phyloP scores from a whole-genome alignment of 768 basidiomycete species.

The Rhodosporidiobolus odoratus region DNA sequence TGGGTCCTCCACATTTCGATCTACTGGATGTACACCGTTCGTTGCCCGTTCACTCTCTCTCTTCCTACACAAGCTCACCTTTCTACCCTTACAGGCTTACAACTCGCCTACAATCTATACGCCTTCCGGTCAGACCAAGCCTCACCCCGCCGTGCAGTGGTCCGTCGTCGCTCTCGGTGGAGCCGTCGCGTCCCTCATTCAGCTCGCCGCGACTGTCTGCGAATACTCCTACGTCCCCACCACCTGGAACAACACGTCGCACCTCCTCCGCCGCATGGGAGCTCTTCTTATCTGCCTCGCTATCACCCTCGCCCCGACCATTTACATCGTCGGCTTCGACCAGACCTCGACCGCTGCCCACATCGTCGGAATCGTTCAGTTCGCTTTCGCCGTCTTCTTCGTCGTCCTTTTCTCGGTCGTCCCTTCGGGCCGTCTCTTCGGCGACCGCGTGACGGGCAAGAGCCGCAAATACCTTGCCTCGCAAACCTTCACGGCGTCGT shows the following conservation, averaged over 20 bases:
- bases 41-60: background rate
- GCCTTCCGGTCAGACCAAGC: conserved; percentile 48
- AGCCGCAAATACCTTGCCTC: conserved; percentile 94
- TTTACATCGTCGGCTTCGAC: conserved; percentile 88
- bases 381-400: conserved; percentile 81
- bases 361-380: conserved; percentile 93
- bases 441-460: conserved; percentile 92
- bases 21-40: conserved; percentile 84
- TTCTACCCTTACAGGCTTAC: conserved; percentile 53
- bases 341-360: conserved; percentile 61
- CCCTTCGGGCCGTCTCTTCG: conserved; percentile 97
- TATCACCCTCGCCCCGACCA: conserved; percentile 83
- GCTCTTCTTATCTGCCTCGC: conserved; percentile 86
- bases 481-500: conserved; percentile 96
- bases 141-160: conserved; percentile 78
- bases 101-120: conserved; percentile 83
- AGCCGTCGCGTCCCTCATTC: conserved; percentile 90
- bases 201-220: conserved; percentile 86
- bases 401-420: conserved; percentile 83
- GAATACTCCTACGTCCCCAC: conserved; percentile 98
- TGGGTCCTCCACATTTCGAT: conserved; percentile 96
- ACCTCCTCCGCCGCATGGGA: conserved; percentile 81
- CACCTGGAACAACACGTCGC: conserved; percentile 97
- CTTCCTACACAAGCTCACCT: background rate
- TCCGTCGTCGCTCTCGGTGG: conserved; percentile 91